Evolutionary conservation across 129 eudicot genomes (phyloP), one percentile per base, ranked within the genome.

Genomic region (Tagetes erecta): DNA sequence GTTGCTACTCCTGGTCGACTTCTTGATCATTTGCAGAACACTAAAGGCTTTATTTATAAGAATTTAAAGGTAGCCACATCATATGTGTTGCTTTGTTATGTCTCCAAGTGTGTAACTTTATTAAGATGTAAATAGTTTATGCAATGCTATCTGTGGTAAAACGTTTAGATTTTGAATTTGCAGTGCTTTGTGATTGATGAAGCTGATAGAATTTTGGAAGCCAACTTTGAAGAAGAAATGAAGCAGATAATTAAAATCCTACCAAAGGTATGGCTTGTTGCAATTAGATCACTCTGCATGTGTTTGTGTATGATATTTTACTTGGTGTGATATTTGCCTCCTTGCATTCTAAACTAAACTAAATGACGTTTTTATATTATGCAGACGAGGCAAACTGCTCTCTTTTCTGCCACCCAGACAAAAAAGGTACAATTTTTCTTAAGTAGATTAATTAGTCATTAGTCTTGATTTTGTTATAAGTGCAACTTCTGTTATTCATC

Each of bases 171-270:
- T 41, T 53, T 65, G 72, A 9, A 20, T 71, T 76, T 88, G 87
- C 89, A 94, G 98, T 88, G 87, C 68, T 84, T 94, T 44, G 77
- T 79, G 38, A 88, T 94, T 80, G 98, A 94, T 84, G 98, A 90
- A 85, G 98, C 98, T 81, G 98, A 94, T 65, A 77, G 98, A 80
- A 90, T 94, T 45, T 76, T 94, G 88, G 98, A 94, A 84, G 90
- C 89, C 8, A 94, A 94, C 74, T 94, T 94, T 71, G 98, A 90
- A 76, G 97, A 90, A 62, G 96, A 94, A 73, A 86, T 90, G 97
- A 88, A 88, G 80, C 92, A 94, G 76, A 88, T 94, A 8, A 76
- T 94, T 38, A 94, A 76, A 69, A 78, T 90, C 75, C 75, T 94
- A 72, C 98, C 98, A 0, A 94, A 88, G 97, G 98, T 90, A 77